Evolutionary conservation across 2,329 filamentous ascomycete species (phyloP).

Genomic region (Beauveria sp.): DNA sequence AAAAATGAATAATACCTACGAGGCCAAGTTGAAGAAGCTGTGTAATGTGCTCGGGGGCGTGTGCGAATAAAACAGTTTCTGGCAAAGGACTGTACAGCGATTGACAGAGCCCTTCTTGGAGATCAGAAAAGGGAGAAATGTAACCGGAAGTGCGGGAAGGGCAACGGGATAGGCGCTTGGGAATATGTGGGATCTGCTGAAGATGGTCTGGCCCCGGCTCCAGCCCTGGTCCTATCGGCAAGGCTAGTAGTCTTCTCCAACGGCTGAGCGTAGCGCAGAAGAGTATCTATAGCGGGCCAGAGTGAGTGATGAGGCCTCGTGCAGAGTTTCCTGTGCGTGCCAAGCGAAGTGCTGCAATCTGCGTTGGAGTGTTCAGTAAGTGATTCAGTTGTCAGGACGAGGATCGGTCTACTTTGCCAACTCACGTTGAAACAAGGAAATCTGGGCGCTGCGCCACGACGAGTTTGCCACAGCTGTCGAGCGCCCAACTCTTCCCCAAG

Average conservation of each 20-base stretch:
- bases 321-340: neutral
- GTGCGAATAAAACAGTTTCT: neutral
- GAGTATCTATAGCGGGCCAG: neutral
- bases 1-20: neutral
- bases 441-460: neutral
- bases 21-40: neutral
- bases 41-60: neutral
- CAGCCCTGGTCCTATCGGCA: neutral
- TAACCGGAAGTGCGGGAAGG: neutral
- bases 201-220: constrained; percentile 3
- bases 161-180: neutral
- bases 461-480: constrained; percentile 7
- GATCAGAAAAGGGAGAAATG: neutral
- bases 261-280: neutral
- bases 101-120: neutral
- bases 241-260: neutral
- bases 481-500: neutral
- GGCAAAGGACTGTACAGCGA: neutral
- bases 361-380: neutral
- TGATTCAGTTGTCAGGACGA: neutral
- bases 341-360: neutral
- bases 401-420: neutral
- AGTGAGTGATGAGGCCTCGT: neutral
- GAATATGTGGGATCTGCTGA: constrained; percentile 6
- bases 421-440: neutral